phyloP scores from a whole-genome alignment of 164 flowering plant genomes.

The Echeveria elegans region DNA sequence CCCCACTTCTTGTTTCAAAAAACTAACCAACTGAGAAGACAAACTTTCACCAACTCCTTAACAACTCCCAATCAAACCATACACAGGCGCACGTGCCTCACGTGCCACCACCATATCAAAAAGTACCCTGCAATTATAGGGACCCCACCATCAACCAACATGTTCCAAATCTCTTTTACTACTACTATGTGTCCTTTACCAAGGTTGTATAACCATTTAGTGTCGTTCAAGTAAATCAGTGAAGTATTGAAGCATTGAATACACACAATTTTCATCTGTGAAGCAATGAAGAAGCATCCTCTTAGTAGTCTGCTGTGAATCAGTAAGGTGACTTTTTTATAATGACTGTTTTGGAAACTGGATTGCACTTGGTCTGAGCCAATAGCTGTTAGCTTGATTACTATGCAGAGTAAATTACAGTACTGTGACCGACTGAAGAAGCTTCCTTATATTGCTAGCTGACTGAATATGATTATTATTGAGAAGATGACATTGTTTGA shows the following conservation, averaged over 20 bases:
- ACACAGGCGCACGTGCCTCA: conserved; percentile 4
- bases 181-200: not conserved
- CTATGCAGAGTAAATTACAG: conserved; percentile 2
- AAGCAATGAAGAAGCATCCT: not conserved
- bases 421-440: not conserved
- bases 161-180: not conserved
- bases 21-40: conserved; percentile 2
- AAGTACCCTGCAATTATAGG: conserved; percentile 6
- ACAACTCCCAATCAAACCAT: conserved; percentile 2
- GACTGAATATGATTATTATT: no score
- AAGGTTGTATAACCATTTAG: not conserved
- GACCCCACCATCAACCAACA: not conserved
- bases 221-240: not conserved
- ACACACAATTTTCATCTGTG: not conserved
- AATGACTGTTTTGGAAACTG: conserved; percentile 1
- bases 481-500: conserved; percentile 2
- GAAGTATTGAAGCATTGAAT: not conserved
- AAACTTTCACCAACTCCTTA: not conserved
- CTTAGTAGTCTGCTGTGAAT: not conserved
- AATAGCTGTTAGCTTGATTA: not conserved
- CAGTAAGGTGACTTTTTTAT: conserved; percentile 1
- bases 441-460: conserved; percentile 5
- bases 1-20: not conserved
- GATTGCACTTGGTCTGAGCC: conserved; percentile 1
- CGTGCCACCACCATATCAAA: not conserved